These are phyloP conservation scores for Boechera stricta DNA, from an alignment of 345 rosid species.

Conservation along the genomic window DNA sequence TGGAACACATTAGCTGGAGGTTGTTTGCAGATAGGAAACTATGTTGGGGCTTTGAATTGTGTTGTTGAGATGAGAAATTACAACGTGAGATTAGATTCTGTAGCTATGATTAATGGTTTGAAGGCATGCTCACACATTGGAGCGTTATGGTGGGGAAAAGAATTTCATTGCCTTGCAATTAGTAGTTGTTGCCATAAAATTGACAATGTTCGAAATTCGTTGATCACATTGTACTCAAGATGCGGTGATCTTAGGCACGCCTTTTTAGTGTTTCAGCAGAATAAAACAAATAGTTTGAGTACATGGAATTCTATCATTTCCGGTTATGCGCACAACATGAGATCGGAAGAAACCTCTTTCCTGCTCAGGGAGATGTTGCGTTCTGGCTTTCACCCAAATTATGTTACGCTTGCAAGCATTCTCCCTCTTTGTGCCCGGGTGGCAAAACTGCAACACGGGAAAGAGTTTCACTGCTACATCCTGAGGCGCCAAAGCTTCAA, in stretches of 20 bases:
- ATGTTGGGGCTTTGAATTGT: constrained; percentile 53
- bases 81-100: constrained; percentile 58
- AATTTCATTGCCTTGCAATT: constrained; percentile 67
- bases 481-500: constrained; percentile 51
- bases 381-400: constrained; percentile 65
- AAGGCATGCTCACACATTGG: constrained; percentile 73
- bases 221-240: constrained; percentile 79
- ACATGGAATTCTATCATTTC: constrained; percentile 84
- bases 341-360: constrained; percentile 59
- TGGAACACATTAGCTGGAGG: constrained; percentile 72
- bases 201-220: constrained; percentile 62
- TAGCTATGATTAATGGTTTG: constrained; percentile 62
- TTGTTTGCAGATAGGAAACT: constrained; percentile 53
- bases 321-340: constrained; percentile 53
- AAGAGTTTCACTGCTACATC: constrained; percentile 77
- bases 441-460: constrained; percentile 75
- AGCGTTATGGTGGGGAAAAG: constrained; percentile 58
- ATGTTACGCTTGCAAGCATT: constrained; percentile 71
- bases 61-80: constrained; percentile 53
- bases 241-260: constrained; percentile 62
- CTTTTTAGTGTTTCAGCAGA: constrained; percentile 52
- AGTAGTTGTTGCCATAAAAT: constrained; percentile 43
- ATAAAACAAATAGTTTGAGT: constrained; percentile 51
- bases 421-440: constrained; percentile 71
- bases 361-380: constrained; percentile 66